Evolutionary conservation across 345 rosid species (phyloP).

Genomic region (Geranium rotundifolium): DNA sequence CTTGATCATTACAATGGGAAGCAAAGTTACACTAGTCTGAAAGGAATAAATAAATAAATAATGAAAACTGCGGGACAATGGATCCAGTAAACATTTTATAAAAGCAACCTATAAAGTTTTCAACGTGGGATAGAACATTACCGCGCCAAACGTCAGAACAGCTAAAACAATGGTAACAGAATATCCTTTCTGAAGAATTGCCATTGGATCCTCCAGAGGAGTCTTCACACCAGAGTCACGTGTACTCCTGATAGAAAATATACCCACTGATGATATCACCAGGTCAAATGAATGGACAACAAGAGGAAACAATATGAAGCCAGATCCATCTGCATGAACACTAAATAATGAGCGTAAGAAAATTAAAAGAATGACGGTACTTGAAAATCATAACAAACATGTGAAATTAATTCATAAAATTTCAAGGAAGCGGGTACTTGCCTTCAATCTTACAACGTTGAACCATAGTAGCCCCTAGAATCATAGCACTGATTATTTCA

Average conservation of each 20-base stretch:
- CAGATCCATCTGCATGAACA: conserved; percentile 83
- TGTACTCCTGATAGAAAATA: conserved; percentile 75
- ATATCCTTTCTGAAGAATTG: conserved; percentile 95
- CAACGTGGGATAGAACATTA: conserved; percentile 25
- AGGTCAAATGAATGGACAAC: conserved; percentile 97
- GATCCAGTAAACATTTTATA: not conserved
- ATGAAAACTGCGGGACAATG: too few relatives aligned
- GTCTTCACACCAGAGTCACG: conserved; percentile 68
- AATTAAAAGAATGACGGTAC: conserved; percentile 4
- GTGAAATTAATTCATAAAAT: not conserved
- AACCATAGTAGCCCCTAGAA: conserved; percentile 98
- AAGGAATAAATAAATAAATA: too few relatives aligned
- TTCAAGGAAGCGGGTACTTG: conserved; percentile 14
- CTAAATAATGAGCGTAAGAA: conserved; percentile 8
- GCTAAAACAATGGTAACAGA: conserved; percentile 78
- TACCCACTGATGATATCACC: conserved; percentile 81
- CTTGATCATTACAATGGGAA: too few relatives aligned
- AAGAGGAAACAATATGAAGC: conserved; percentile 94
- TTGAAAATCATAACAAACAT: not conserved
- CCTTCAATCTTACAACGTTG: conserved; percentile 88
- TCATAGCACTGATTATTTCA: conserved; percentile 98
- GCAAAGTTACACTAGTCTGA: too few relatives aligned
- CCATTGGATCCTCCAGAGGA: conserved; percentile 87
- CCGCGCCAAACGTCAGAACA: conserved; percentile 76
- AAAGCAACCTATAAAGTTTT: not conserved